Evolutionary conservation across 2,329 filamentous ascomycete species (phyloP).

Genomic region (Akanthomyces dipterigenus): DNA sequence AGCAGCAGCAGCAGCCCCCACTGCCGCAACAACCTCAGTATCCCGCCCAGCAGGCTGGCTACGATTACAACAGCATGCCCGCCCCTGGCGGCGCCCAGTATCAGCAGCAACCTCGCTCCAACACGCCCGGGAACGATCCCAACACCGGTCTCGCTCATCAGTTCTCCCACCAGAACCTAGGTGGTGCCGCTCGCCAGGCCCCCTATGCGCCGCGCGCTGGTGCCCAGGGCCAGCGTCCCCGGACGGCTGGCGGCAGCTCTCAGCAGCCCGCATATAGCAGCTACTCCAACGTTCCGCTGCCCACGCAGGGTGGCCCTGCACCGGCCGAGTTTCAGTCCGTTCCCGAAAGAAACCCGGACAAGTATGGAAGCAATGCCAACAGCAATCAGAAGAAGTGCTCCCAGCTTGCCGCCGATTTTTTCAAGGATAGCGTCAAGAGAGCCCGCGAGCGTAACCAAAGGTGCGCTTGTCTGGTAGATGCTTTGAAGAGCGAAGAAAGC

Average conservation of each 20-base stretch:
- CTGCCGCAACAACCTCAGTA: constrained; percentile 40
- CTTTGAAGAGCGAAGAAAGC: neutral
- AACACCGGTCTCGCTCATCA: constrained; percentile 91
- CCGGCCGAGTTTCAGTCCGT: constrained; percentile 69
- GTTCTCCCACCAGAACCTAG: constrained; percentile 93
- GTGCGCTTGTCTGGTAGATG: constrained; percentile 40
- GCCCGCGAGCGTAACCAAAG: constrained; percentile 91
- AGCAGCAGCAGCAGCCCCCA: constrained; percentile 48
- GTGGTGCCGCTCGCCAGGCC: constrained; percentile 61
- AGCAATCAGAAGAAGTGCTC: constrained; percentile 66
- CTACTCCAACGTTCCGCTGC: constrained; percentile 61
- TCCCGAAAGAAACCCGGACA: constrained; percentile 81
- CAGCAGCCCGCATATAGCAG: constrained; percentile 57
- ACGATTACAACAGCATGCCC: constrained; percentile 47
- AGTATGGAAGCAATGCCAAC: constrained; percentile 57
- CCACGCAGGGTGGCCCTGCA: constrained; percentile 49
- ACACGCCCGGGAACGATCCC: constrained; percentile 65
- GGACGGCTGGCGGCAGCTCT: constrained; percentile 68
- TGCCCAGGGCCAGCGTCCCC: constrained; percentile 68
- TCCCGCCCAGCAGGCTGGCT: constrained; percentile 30
- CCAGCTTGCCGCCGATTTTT: constrained; percentile 78
- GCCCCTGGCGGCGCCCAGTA: constrained; percentile 25
- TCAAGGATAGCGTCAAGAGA: constrained; percentile 96
- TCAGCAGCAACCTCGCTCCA: constrained; percentile 45
- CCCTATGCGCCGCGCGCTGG: constrained; percentile 62